Base-by-base conservation (phyloP, 179 eudicot genomes). In the Beta lomatogona region DNA sequence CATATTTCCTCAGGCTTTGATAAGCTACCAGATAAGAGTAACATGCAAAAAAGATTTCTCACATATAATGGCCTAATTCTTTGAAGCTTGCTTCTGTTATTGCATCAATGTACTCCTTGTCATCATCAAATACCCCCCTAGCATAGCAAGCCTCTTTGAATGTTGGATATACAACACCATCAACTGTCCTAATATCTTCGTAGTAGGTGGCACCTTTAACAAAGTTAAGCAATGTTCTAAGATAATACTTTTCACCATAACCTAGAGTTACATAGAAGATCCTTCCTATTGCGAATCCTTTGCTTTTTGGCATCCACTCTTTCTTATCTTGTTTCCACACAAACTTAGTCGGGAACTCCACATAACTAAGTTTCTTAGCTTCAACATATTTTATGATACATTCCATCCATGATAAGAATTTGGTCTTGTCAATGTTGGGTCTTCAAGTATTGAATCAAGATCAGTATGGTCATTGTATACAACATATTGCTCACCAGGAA, bases 371-470 rank as follows among this genome's bases (percentile, higher is more conserved):
- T 8, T 59, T 1, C 28, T 25, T 69, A 14, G 76, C 83, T 0
- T 63, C 28, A 2, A n/a, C 4, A 25, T 45, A 3, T 6, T 2
- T 57, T 4, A 25, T 63, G 54, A 80, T 79, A n/a, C 15, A 44
- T 7, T 73, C 74, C 76, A 86, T 76, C 88, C 86, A 86, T 8
- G 28, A 25, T 25, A 25, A 25, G 28, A 25, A 25, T 25, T 25
- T 1, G 28, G 28, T 25, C 28, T 64, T 50, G 2, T 79, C 70
- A 9, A 77, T 60, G 0, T 19, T 16, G 19, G 72, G 58, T 25
- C 11, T 50, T 68, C 41, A 1, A 68, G 2, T n/a, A 68, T 52
- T 6, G n/a, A 1, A 13, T 68, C 52, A 12, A 6, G 16, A 10
- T 19, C 22, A 4, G 15, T 21, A 41, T 44, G 21, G 9, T 68